phyloP scores from a whole-genome alignment of 306 rosid species.

The Clitoria ternatea region DNA sequence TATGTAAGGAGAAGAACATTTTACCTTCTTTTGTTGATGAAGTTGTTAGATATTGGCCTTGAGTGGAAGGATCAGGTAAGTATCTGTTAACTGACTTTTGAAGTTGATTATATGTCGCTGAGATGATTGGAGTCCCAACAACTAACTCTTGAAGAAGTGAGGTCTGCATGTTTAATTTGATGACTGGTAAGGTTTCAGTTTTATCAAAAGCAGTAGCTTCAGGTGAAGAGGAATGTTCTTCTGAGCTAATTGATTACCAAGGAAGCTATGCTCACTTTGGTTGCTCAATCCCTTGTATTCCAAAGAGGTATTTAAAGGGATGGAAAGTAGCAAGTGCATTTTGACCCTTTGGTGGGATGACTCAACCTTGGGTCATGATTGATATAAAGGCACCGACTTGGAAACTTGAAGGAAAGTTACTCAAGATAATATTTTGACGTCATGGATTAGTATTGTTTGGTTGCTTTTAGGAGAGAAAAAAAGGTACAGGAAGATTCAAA shows the following conservation, averaged over 20 bases:
- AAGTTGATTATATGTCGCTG: slow-evolving; percentile 26
- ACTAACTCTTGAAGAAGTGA: slow-evolving; percentile 39
- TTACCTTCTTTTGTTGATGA: slow-evolving; percentile 29
- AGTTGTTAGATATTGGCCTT: slow-evolving; percentile 18
- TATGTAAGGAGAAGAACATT: neutral
- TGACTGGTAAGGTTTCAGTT: neutral
- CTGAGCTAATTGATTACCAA: neutral
- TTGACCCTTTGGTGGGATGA: slow-evolving; percentile 21
- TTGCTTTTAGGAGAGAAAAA: slow-evolving; percentile 25
- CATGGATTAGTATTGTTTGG: slow-evolving; percentile 28
- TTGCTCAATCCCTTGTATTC: neutral
- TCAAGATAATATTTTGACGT: slow-evolving; percentile 16
- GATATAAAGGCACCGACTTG: neutral
- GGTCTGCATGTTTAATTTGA: slow-evolving; percentile 34
- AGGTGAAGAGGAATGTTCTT: neutral
- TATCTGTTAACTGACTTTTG: slow-evolving; percentile 28
- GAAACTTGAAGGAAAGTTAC: slow-evolving; percentile 14
- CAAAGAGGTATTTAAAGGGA: slow-evolving; percentile 21
- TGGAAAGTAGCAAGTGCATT: neutral
- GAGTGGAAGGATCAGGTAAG: slow-evolving; percentile 27
- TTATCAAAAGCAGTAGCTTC: neutral
- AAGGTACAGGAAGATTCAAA: neutral
- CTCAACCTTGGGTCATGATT: slow-evolving; percentile 2
- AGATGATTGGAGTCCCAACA: slow-evolving; percentile 34
- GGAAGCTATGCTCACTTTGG: slow-evolving; percentile 12